These are phyloP conservation scores for Camelina sativa DNA, from an alignment of 345 rosid species.

Conservation along the genomic window DNA sequence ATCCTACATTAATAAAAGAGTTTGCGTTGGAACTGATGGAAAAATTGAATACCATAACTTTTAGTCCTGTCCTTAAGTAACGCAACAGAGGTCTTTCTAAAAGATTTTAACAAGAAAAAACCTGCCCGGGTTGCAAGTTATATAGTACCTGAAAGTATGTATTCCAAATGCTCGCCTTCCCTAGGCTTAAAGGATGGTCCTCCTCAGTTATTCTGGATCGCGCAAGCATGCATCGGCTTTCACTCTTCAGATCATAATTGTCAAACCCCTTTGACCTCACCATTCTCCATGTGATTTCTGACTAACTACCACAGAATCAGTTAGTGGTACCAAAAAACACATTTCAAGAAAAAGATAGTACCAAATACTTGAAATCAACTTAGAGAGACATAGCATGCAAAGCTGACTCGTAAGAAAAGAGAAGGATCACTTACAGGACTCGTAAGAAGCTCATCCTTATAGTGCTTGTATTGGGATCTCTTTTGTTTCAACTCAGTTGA, in stretches of 20 bases:
- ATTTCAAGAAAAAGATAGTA: slow-evolving; percentile 23
- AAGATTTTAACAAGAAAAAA: not conserved
- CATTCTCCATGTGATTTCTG: slow-evolving; percentile 93
- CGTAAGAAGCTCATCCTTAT: slow-evolving; percentile 85
- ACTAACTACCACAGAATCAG: slow-evolving; percentile 85
- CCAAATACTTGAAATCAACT: not conserved
- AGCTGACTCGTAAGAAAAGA: slow-evolving; percentile 19
- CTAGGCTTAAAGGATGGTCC: slow-evolving; percentile 97
- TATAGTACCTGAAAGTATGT: slow-evolving; percentile 84
- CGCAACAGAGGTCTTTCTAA: not conserved
- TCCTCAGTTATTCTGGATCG: slow-evolving; percentile 82
- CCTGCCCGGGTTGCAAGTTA: slow-evolving; percentile 5
- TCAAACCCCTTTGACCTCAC: slow-evolving; percentile 61
- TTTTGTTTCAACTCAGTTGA: slow-evolving; percentile 75
- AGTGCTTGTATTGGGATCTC: slow-evolving; percentile 87
- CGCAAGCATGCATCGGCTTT: slow-evolving; percentile 67
- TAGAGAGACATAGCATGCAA: slow-evolving; percentile 12
- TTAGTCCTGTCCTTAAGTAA: not conserved
- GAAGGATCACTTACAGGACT: slow-evolving; percentile 75
- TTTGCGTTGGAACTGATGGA: slow-evolving; percentile 3
- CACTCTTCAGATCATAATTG: slow-evolving; percentile 58
- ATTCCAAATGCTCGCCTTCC: slow-evolving; percentile 92
- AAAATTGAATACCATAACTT: slow-evolving; percentile 13
- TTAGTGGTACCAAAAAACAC: slow-evolving; percentile 51
- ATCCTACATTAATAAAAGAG: slow-evolving; percentile 57